Percentiles rank a stretch among this genome's conserved stretches.
Evolutionary conservation across 148 eudicot species (phyloP).

Genomic region (Rhododendron ovatum): DNA sequence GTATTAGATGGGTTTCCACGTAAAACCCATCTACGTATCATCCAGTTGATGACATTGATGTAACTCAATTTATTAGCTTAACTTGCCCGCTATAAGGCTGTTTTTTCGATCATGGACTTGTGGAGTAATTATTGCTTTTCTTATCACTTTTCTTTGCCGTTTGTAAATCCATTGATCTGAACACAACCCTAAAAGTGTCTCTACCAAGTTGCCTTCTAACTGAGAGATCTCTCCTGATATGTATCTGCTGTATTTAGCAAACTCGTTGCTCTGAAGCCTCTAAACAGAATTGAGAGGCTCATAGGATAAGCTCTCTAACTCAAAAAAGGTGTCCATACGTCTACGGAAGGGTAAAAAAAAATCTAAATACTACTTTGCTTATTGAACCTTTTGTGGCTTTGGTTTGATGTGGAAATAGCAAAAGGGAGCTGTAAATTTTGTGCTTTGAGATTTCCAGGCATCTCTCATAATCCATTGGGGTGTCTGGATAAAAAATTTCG

Average conservation of each 20-base stretch:
- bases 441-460: neutral
- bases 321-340: neutral
- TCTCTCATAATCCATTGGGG: neutral
- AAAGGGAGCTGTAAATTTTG: neutral
- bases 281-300: neutral
- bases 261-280: neutral
- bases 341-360: neutral
- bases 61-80: neutral
- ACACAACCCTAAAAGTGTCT: neutral
- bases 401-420: neutral
- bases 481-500: neutral
- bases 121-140: neutral
- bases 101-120: neutral
- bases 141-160: neutral
- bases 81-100: neutral
- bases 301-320: neutral
- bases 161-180: neutral
- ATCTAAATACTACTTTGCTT: neutral
- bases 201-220: neutral
- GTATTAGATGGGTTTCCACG: neutral
- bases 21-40: neutral
- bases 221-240: neutral
- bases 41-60: slow-evolving; percentile 1
- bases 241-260: neutral
- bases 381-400: neutral